Evolutionary conservation across 2,329 filamentous ascomycete genomes (phyloP).

Genomic region (Aspergillus sp.): DNA sequence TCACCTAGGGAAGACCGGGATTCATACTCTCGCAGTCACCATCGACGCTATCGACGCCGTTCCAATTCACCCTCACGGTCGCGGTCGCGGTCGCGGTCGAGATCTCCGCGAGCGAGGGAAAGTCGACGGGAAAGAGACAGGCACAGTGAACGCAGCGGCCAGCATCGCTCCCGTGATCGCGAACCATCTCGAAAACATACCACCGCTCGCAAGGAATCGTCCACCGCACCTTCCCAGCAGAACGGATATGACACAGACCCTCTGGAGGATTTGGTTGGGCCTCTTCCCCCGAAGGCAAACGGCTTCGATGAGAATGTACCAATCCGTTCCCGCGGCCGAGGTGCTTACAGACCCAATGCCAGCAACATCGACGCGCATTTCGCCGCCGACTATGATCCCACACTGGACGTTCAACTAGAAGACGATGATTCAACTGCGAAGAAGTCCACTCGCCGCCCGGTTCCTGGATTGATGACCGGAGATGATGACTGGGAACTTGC

Average conservation of each 20-base stretch:
- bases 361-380: slow-evolving; percentile 81
- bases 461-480: slow-evolving; percentile 45
- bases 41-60: slow-evolving; percentile 14
- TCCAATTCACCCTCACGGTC: slow-evolving; percentile 16
- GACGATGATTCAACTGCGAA: slow-evolving; percentile 59
- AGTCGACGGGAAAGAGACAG: slow-evolving; percentile 15
- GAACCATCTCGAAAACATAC: slow-evolving; percentile 6
- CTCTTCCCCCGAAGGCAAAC: slow-evolving; percentile 55
- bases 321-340: slow-evolving; percentile 66
- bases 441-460: slow-evolving; percentile 46
- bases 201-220: background rate
- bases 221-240: slow-evolving; percentile 3
- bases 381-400: slow-evolving; percentile 62
- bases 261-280: slow-evolving; percentile 74
- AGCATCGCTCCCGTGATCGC: slow-evolving; percentile 2
- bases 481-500: slow-evolving; percentile 76
- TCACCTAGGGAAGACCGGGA: slow-evolving; percentile 17
- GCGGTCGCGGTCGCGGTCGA: slow-evolving; percentile 19
- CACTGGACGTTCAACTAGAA: slow-evolving; percentile 40
- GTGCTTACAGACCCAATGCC: slow-evolving; percentile 56
- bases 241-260: slow-evolving; percentile 61
- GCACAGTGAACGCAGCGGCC: slow-evolving; percentile 10
- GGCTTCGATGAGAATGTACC: slow-evolving; percentile 34
- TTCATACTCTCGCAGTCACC: slow-evolving; percentile 12
- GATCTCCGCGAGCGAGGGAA: slow-evolving; percentile 15